Evolutionary conservation across 768 basidiomycete species (phyloP), one percentile per base, ranked within the genome.

Genomic region (Fomitopsis pulvina): DNA sequence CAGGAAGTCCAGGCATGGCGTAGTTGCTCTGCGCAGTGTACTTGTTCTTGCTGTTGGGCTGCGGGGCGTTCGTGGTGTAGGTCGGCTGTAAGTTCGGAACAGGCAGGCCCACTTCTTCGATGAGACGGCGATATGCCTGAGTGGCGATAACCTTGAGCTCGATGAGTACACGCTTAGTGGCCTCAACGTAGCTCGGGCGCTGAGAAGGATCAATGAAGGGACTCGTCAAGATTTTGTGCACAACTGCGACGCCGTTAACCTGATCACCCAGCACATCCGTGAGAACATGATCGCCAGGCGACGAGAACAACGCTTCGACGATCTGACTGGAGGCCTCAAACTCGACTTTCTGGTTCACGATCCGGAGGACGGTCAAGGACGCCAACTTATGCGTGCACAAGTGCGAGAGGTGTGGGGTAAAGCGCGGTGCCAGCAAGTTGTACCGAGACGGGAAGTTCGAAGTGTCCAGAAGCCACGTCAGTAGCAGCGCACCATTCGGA

Each of bases 351-450:
- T 99, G 96, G 63, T 98, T 97, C 66, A 98, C 86, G 58, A 99
- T 92, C 63, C 94, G 79, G 56, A 99, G 75, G 34, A 98, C 92
- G 1, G 93, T 95, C 56, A 94, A 75, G 2, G 93, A 96, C 0
- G 96, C 95, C 59, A 99, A 68, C 68, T 98, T 98, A 74, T 99
- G 96, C 2, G 92, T 96, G 73, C 94, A 97, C 51, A 98, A 77
- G 67, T 98, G 94, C 2, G 92, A 93, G 32, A 98, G 77, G 63
- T 98, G 95, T 41, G 96, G 92, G 0, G 92, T 92, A 68, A 99
- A 95, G 43, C 95, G 90, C 41, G 93, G 93, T 1, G 96, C 93
- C 41, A 98, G 76, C 43, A 99, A 74, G 51, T 86, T 84, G 73
- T 96, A 99, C 39, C 96, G 81, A n/a, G 92, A 93, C 1, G 91